Evolutionary conservation across 2,329 filamentous ascomycete genomes (phyloP).

Genomic region (Ceratocystis destructans): DNA sequence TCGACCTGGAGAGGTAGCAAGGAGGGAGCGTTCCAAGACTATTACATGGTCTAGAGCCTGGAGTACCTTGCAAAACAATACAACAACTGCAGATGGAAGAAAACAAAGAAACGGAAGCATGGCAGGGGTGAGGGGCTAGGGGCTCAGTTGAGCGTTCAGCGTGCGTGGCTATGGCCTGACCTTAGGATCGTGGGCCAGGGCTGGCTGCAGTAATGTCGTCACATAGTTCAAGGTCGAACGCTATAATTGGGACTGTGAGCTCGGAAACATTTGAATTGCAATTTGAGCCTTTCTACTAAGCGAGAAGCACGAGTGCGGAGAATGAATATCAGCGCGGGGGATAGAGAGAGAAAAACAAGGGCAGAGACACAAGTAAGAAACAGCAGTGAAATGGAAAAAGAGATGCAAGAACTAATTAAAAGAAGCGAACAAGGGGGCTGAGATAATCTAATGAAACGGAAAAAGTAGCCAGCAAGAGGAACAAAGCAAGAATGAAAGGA

Average conservation of each 20-base stretch:
- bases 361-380: background rate
- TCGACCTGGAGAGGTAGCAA: background rate
- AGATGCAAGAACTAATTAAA: background rate
- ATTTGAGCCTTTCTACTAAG: background rate
- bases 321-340: background rate
- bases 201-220: background rate
- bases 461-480: background rate
- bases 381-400: background rate
- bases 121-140: background rate
- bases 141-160: background rate
- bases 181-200: conserved; percentile 1
- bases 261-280: background rate
- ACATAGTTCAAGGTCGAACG: background rate
- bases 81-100: background rate
- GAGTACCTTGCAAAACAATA: background rate
- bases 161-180: background rate
- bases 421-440: background rate
- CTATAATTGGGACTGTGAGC: background rate
- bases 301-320: conserved; percentile 5
- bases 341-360: background rate
- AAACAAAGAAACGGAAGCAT: background rate
- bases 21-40: background rate
- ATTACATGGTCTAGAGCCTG: too few species aligned
- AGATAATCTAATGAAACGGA: background rate
- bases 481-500: background rate